These are phyloP conservation scores for Ganoderma sp. DNA, from an alignment of 1,284 basidiomycete species.

Conservation along the genomic window DNA sequence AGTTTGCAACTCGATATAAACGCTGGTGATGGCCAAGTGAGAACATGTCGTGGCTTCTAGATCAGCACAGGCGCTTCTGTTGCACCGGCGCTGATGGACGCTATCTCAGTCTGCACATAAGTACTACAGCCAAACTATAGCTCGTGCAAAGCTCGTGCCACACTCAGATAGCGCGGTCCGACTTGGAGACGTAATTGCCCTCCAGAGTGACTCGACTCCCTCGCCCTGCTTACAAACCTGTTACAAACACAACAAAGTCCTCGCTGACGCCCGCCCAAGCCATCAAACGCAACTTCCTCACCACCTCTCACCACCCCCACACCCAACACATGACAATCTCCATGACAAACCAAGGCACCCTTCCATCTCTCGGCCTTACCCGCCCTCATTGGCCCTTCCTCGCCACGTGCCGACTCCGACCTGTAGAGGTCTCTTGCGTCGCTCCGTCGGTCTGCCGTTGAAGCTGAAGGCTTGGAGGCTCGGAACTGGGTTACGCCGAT, in stretches of 20 bases:
- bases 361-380: neutral
- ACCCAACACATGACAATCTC: neutral
- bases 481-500: neutral
- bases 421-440: neutral
- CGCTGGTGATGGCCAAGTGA: conserved; percentile 20
- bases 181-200: neutral
- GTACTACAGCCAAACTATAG: no score
- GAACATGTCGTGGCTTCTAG: conserved; percentile 5
- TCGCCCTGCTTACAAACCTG: conserved; percentile 2
- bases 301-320: neutral
- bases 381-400: neutral
- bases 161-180: neutral
- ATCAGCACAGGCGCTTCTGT: conserved; percentile 15
- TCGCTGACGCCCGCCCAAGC: neutral
- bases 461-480: neutral
- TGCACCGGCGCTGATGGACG: conserved; percentile 23
- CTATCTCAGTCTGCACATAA: conserved; percentile 9
- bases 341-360: conserved; percentile 9
- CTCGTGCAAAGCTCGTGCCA: conserved; percentile 1
- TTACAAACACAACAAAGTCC: neutral
- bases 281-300: conserved; percentile 1
- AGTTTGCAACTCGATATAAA: neutral
- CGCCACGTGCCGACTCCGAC: neutral
- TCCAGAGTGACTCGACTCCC: conserved; percentile 24
- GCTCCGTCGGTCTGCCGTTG: neutral